Percentiles rank a stretch among this genome's conserved stretches.
Evolutionary conservation across 768 basidiomycete genomes (phyloP).

Genomic region (Boletus sp.): DNA sequence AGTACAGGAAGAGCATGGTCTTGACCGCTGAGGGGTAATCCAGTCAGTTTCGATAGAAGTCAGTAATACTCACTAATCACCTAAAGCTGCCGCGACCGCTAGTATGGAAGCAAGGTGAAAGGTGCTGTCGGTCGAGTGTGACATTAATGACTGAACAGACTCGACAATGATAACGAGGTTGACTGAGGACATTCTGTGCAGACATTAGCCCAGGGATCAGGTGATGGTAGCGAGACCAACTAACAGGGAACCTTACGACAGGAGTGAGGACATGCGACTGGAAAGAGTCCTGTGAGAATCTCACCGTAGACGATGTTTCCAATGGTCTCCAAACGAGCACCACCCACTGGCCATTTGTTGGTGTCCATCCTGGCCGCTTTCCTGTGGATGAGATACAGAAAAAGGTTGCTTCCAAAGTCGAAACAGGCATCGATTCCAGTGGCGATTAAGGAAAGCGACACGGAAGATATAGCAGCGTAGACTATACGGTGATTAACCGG

Average conservation of each 20-base stretch:
- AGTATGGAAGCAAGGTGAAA: constrained; percentile 84
- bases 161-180: constrained; percentile 92
- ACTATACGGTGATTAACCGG: constrained; percentile 44
- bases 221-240: neutral
- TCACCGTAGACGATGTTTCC: constrained; percentile 85
- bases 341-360: constrained; percentile 91
- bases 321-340: constrained; percentile 85
- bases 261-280: constrained; percentile 2
- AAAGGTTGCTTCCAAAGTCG: constrained; percentile 79
- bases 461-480: constrained; percentile 86
- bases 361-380: constrained; percentile 69
- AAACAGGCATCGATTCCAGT: constrained; percentile 88
- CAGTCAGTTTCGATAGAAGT: neutral
- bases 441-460: constrained; percentile 83
- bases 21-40: constrained; percentile 64
- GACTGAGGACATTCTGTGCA: constrained; percentile 79
- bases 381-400: constrained; percentile 77
- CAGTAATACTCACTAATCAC: constrained; percentile 28
- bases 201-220: neutral
- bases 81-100: constrained; percentile 79
- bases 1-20: constrained; percentile 83
- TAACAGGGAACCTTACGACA: constrained; percentile 47
- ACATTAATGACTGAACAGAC: constrained; percentile 69
- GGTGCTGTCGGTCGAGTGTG: constrained; percentile 50
- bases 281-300: neutral